Evolutionary conservation across 176 grass and related monocot species (phyloP), one percentile per base, ranked within the genome.

Genomic region (Juncus inflexus): DNA sequence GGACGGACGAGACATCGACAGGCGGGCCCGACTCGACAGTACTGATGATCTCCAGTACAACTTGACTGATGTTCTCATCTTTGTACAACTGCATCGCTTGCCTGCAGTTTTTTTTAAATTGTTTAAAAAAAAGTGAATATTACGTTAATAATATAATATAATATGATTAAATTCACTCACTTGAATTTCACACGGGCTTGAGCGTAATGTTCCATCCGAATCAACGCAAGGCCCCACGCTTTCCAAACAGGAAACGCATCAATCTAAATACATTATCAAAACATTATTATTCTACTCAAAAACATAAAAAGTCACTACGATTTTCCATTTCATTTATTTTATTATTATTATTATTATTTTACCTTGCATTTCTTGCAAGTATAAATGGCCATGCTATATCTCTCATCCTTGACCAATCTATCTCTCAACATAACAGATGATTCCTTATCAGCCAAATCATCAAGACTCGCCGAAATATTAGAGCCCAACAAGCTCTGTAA

Each of bases 361-460:
- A 96, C 91, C 92, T 96, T 96, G 84, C 92, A 96, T 60, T 96
- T 96, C 80, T 79, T 96, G 79, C 87, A 91, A 65, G 92, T 96
- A 79, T 96, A 96, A 68, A 96, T 85, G 78, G 87, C 92, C 92
- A 91, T 91, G 77, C 92, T 96, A 72, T 96, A 96, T 35, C 74
- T 62, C 66, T 96, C 92, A 83, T 88, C 79, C 2, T 69, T 70
- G 41, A 91, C 83, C 50, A 96, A 76, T 75, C 84, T 77, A 74
- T 96, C 92, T 74, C 92, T 83, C 36, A 96, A 57, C 41, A 36
- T 61, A 74, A 58, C 83, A 83, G 92, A 83, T 80, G 92, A 88
- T 68, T 89, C 87, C 76, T 91, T 96, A 67, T 91, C 82, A 65
- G 82, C 81, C 12, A 90, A 88, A 73, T 96, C 92, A 86, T 96